These are phyloP conservation scores for Taphrina confusa DNA, from an alignment of 1,139 yeast genomes.

Conservation along the genomic window DNA sequence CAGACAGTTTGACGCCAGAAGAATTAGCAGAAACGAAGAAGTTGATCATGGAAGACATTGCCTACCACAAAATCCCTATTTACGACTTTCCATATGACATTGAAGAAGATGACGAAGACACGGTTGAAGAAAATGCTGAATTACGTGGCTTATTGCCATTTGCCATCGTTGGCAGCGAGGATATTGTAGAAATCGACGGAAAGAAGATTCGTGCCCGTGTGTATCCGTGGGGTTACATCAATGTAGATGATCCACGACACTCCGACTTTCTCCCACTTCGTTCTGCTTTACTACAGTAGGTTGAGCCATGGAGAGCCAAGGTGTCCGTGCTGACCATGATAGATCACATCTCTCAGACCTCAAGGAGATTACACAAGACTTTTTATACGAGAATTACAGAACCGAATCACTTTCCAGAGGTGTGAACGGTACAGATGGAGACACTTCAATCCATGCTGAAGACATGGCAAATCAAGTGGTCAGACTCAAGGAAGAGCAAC, in stretches of 20 bases:
- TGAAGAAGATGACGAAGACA: slow-evolving; percentile 59
- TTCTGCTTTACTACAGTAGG: slow-evolving; percentile 61
- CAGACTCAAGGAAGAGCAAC: slow-evolving; percentile 50
- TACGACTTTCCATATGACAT: slow-evolving; percentile 74
- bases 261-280: slow-evolving; percentile 84
- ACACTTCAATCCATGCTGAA: slow-evolving; percentile 44
- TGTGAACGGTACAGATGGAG: slow-evolving; percentile 13
- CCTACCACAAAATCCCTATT: slow-evolving; percentile 73
- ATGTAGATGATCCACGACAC: slow-evolving; percentile 78
- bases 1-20: slow-evolving; percentile 78
- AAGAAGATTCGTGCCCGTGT: slow-evolving; percentile 71
- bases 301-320: not conserved
- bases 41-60: slow-evolving; percentile 68
- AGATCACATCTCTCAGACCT: slow-evolving; percentile 93
- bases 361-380: slow-evolving; percentile 89
- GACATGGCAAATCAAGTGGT: slow-evolving; percentile 50
- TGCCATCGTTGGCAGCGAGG: slow-evolving; percentile 79
- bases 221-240: slow-evolving; percentile 94
- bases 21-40: slow-evolving; percentile 72
- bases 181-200: slow-evolving; percentile 61
- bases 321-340: not conserved
- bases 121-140: slow-evolving; percentile 76
- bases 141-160: slow-evolving; percentile 79
- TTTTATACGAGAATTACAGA: slow-evolving; percentile 87
- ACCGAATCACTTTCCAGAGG: slow-evolving; percentile 70